Evolutionary conservation across 1,139 yeast genomes (phyloP), one percentile per base, ranked within the genome.

Genomic region (Saccharomyces pastorianus): DNA sequence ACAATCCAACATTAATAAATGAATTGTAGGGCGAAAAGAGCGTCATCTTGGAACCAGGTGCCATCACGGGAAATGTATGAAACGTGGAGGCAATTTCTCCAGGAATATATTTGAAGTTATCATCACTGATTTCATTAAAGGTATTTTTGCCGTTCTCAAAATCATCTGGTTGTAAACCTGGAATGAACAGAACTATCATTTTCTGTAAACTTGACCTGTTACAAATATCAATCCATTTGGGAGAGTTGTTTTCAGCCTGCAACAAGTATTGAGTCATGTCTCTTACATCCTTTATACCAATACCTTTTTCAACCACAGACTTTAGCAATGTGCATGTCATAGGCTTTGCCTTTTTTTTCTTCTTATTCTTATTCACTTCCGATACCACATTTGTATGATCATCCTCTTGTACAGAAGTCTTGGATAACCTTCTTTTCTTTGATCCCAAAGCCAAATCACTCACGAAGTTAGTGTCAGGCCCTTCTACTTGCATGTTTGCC

Each of bases 31-130:
- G 77, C 48, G 83, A 82, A 62, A 74, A 82, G 3, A 86, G 62
- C 4, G 81, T 73, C 29, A 79, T 81, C 53, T 78, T 78, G 2
- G 82, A 76, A 0, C 95, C 96, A 0, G 95, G 93, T 6, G 81
- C 73, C 23, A 59, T 52, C 17, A 68, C 58, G 2, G 71, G 68
- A 32, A 65, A 49, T 13, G 57, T 59, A 25, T 60, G 60, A 50
- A 56, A 56, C 55, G 41, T 60, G 59, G 50, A 64, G 59, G 26
- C 61, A 56, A 31, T 66, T 66, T 6, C 82, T 65, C 1, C 81
- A 80, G 56, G 46, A 4, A 50, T 7, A 14, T 53, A 25, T 17
- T 51, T 51, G 27, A 81, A 63, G 9, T 71, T 69, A 0, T 64
- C 59, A n/a, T 65, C 64, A 41, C 60, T 53, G 17, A 13, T 25